These are phyloP conservation scores for Globisporangium barbulae DNA, from an alignment of 352 stramenopile species.

Conservation along the genomic window DNA sequence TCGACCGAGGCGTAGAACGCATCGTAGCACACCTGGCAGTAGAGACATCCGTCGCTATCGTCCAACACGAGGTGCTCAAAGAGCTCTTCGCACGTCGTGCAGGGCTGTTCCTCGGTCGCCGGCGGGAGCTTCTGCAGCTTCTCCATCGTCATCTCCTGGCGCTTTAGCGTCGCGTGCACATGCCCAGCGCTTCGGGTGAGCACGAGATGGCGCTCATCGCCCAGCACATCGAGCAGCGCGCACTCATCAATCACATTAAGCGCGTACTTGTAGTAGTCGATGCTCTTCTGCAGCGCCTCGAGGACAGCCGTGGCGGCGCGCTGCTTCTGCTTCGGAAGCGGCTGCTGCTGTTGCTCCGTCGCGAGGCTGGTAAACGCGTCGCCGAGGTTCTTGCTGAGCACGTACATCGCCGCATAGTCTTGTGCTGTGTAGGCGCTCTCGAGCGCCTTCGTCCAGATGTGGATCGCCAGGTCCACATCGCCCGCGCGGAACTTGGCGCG, in stretches of 20 bases:
- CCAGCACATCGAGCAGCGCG: conserved; percentile 22
- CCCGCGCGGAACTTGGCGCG: conserved; percentile 33
- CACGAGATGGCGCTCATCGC: conserved; percentile 16
- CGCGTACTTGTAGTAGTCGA: conserved; percentile 46
- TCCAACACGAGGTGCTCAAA: conserved; percentile 44
- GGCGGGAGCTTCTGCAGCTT: conserved; percentile 6
- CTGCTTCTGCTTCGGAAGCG: conserved; percentile 1
- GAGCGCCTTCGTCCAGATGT: conserved; percentile 51
- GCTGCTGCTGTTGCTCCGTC: conserved; percentile 9
- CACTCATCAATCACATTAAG: conserved; percentile 44
- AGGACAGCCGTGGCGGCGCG: not conserved
- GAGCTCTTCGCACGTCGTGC: conserved; percentile 46
- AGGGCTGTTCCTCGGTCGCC: conserved; percentile 16
- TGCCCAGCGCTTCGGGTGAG: conserved; percentile 28
- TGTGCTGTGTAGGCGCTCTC: conserved; percentile 40
- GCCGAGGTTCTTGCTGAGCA: conserved; percentile 65
- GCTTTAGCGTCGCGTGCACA: conserved; percentile 17
- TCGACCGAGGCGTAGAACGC: conserved; percentile 50
- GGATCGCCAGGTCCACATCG: conserved; percentile 29
- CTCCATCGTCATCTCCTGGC: conserved; percentile 18
- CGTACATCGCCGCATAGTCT: conserved; percentile 58
- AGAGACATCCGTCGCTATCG: conserved; percentile 57
- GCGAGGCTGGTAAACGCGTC: conserved; percentile 29
- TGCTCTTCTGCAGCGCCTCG: conserved; percentile 25
- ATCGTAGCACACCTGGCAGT: conserved; percentile 66